Base-by-base conservation (phyloP, 345 rosid genomes). In the Nasturtium officinale region DNA sequence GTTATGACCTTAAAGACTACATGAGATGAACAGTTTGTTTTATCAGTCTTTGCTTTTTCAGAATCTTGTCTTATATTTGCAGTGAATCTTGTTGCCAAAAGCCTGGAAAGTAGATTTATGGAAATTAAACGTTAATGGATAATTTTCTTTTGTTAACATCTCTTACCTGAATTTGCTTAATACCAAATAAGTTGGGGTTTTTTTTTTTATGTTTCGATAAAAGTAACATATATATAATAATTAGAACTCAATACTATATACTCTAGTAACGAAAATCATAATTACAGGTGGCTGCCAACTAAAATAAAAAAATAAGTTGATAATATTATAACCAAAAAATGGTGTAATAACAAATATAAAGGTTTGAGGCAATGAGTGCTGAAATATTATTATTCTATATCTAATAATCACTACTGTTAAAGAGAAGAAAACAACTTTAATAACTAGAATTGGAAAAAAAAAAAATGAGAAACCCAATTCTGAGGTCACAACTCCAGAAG, bases 401-500 rank as follows among this genome's bases (percentile, higher is more conserved):
- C n/a, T 50, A 28, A 51, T 73, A 60, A 75, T 38, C 68, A 60
- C 40, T 20, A 56, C n/a, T n/a, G n/a, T 15, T 66, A 59, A 47
- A 65, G 61, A 64, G 67, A 26, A 21, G 35, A 62, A 69, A 69
- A 61, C 32, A 69, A 69, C 60, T 69, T 54, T 70, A 70, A 56
- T 70, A 63, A 77, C 47, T 48, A 64, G 54, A 47, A 77, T 20
- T 37, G 46, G 59, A 47, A 62, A 40, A 9, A 37, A 16, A 0
- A 9, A 50, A 43, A 76, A 28, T 32, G 58, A 68, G 40, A 70
- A 70, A 76, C 76, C 71, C 80, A 70, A 70, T 77, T 77, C 64
- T 72, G 77, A 66, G 77, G 81, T 72, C 77, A 65, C 68, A 53
- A 58, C 61, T 70, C 67, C 48, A 21, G 61, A 70, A 50, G 60